A percentile compares a stretch with the other conserved stretches of the same genome.
phyloP scores from a whole-genome alignment of 2,329 filamentous ascomycete species.

The Epicoccum sorghinum region DNA sequence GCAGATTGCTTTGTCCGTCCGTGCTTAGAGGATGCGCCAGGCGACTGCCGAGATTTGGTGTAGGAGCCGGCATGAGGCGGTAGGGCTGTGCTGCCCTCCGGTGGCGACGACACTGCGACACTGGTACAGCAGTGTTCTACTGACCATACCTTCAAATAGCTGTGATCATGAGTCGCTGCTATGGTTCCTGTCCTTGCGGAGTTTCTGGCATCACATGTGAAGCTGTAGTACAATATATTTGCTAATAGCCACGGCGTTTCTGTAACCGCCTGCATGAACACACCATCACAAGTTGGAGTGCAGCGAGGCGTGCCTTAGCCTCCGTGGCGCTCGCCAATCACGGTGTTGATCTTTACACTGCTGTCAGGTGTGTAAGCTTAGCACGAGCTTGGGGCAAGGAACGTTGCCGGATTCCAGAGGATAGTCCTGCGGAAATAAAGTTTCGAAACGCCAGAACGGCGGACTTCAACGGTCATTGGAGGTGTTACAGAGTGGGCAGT shows the following conservation, averaged over 20 bases:
- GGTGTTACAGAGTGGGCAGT: not conserved
- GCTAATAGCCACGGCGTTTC: not conserved
- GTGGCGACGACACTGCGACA: not conserved
- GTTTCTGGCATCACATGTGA: constrained; percentile 6
- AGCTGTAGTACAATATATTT: not conserved
- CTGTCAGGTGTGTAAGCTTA: constrained; percentile 8
- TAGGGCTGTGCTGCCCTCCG: constrained; percentile 10
- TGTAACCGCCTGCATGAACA: constrained; percentile 10
- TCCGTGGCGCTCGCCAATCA: constrained; percentile 10
- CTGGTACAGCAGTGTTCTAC: not conserved
- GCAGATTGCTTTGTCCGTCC: constrained; percentile 8
- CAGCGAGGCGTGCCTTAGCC: constrained; percentile 6
- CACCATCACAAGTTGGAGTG: constrained; percentile 10
- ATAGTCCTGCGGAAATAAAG: constrained; percentile 9
- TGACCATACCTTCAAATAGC: not conserved
- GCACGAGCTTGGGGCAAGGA: constrained; percentile 2
- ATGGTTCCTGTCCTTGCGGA: not conserved
- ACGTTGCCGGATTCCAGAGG: constrained; percentile 1
- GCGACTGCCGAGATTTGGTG: constrained; percentile 6
- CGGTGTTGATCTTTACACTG: not conserved
- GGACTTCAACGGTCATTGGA: constrained; percentile 1
- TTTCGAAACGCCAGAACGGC: not conserved
- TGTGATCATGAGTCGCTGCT: not conserved
- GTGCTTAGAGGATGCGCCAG: not conserved
- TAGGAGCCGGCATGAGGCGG: constrained; percentile 11